Percentiles rank a stretch among this genome's conserved stretches.
These are phyloP conservation scores for Sphaerulina populicola DNA, from an alignment of 2,329 filamentous ascomycete species.

Conservation along the genomic window DNA sequence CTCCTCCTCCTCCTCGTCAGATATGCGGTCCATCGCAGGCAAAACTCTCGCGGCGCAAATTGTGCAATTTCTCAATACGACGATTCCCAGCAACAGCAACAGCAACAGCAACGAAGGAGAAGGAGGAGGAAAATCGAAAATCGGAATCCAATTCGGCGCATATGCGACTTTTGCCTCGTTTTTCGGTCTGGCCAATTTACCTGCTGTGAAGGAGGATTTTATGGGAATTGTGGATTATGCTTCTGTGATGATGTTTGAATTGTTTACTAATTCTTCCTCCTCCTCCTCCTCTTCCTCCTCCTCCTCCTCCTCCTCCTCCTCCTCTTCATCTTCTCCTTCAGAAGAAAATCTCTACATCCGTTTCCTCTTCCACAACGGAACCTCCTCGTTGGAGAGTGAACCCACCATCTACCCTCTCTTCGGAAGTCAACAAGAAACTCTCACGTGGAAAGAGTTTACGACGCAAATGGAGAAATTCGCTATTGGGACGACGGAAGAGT, in stretches of 20 bases:
- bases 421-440: constrained; percentile 46
- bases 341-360: constrained; percentile 49
- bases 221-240: constrained; percentile 76
- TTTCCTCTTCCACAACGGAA: constrained; percentile 57
- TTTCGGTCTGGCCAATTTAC: constrained; percentile 51
- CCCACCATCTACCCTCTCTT: constrained; percentile 53
- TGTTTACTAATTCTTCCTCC: constrained; percentile 45
- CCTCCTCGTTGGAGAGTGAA: constrained; percentile 30
- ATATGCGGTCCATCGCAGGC: constrained; percentile 40
- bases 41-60: constrained; percentile 44
- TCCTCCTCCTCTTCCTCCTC: constrained; percentile 27
- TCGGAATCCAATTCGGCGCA: constrained; percentile 52
- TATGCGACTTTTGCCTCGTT: constrained; percentile 55
- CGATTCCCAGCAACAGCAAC: constrained; percentile 32
- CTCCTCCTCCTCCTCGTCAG: constrained; percentile 34
- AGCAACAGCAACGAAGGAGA: constrained; percentile 1
- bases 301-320: constrained; percentile 28
- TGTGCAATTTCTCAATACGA: constrained; percentile 39
- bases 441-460: constrained; percentile 64
- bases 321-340: too few species aligned
- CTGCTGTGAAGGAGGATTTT: constrained; percentile 52
- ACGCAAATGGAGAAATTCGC: constrained; percentile 56
- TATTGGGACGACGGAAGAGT: constrained; percentile 55
- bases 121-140: constrained; percentile 24
- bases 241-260: constrained; percentile 71